Evolutionary conservation across 176 grass and related monocot genomes (phyloP).

Genomic region (Cocos nucifera): DNA sequence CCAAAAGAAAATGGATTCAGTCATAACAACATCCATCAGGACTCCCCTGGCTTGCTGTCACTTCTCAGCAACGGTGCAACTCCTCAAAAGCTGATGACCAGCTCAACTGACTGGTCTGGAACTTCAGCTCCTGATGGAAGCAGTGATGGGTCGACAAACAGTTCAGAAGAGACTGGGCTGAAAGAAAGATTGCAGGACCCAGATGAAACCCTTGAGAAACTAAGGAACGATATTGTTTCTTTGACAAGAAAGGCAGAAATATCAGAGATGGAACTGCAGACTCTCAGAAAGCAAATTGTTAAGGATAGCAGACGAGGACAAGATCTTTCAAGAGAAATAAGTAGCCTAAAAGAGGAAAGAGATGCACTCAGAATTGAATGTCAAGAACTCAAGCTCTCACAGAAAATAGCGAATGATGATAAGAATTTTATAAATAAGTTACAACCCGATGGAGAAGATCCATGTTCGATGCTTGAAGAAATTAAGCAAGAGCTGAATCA

Average conservation of each 20-base stretch:
- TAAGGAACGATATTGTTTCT: conserved; percentile 56
- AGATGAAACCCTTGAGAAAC: conserved; percentile 66
- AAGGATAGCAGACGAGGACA: conserved; percentile 71
- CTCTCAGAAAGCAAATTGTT: conserved; percentile 70
- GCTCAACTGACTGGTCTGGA: conserved; percentile 82
- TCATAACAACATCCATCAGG: conserved; percentile 32
- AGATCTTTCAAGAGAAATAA: conserved; percentile 76
- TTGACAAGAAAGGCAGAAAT: conserved; percentile 70
- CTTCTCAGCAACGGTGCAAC: conserved; percentile 41
- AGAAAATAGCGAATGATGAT: conserved; percentile 33
- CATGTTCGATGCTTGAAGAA: conserved; percentile 59
- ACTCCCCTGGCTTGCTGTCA: conserved; percentile 34
- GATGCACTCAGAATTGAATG: conserved; percentile 75
- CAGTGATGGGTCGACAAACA: conserved; percentile 71
- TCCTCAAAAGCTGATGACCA: conserved; percentile 37
- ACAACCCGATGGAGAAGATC: conserved; percentile 38
- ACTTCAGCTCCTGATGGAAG: conserved; percentile 71
- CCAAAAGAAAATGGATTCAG: conserved; percentile 40
- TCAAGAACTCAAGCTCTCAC: conserved; percentile 41
- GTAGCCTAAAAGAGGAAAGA: conserved; percentile 60
- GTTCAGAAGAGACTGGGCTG: conserved; percentile 64
- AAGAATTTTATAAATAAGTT: conserved; percentile 35
- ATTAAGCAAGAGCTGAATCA: conserved; percentile 66
- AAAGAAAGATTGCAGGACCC: conserved; percentile 22
- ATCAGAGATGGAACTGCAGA: conserved; percentile 86